These are phyloP conservation scores for Xylogone sp. DNA, from an alignment of 2,329 filamentous ascomycete species.

Conservation along the genomic window DNA sequence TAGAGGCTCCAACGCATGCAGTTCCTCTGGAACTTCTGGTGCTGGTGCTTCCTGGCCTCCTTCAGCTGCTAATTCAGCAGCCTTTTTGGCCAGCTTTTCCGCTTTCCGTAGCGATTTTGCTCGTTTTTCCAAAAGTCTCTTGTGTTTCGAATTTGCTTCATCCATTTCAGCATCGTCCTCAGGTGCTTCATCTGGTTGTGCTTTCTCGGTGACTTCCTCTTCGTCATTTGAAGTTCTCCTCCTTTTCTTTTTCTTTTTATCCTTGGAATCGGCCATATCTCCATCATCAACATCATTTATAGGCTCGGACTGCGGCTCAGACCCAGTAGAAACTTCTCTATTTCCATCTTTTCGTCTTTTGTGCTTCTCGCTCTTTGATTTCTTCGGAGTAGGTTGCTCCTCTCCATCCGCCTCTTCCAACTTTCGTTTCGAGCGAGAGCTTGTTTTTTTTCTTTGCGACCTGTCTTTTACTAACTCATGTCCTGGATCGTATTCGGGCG, in stretches of 20 bases:
- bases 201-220: conserved; percentile 11
- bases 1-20: conserved; percentile 74
- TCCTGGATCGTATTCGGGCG: not conserved
- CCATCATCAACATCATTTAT: not conserved
- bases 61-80: conserved; percentile 24
- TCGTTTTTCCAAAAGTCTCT: conserved; percentile 50
- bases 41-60: conserved; percentile 26
- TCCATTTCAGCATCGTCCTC: conserved; percentile 4
- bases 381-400: not conserved
- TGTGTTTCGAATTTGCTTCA: conserved; percentile 31
- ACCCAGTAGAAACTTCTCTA: not conserved
- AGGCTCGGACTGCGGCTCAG: not conserved
- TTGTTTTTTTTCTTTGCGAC: not conserved
- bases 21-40: conserved; percentile 33
- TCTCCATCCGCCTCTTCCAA: not conserved
- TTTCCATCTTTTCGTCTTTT: not conserved
- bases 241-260: conserved; percentile 12
- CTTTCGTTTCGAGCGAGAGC: not conserved
- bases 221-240: conserved; percentile 8
- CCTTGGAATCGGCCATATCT: not conserved
- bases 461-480: not conserved
- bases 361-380: not conserved
- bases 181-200: conserved; percentile 9
- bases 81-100: conserved; percentile 34
- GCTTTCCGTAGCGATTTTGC: conserved; percentile 50